Evolutionary conservation across 352 stramenopile genomes (phyloP), one percentile per base, ranked within the genome.

Genomic region (Pythium guiyangense): DNA sequence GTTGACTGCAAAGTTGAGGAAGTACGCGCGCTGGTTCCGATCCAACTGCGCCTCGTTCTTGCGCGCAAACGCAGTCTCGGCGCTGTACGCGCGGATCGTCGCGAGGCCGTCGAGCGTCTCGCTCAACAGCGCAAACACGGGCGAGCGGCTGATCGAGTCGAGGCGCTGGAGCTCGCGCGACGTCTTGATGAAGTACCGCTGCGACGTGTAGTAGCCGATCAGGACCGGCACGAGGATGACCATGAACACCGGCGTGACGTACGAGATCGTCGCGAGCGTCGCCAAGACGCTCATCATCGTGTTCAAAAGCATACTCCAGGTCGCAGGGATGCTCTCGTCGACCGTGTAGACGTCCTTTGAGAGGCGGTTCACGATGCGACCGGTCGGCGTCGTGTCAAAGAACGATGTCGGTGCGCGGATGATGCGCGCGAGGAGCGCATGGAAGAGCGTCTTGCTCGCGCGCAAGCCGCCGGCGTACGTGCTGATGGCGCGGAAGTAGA

Each of bases 21-120:
- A 90, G 54, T 86, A 90, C n/a, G 74, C 79, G 31, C 79, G 75
- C 57, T 88, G 73, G 66, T 91, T 87, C 26, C 70, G 67, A 43
- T 90, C 81, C 4, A 93, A 54, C 35, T 86, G 61, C 10, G 64
- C 49, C 48, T 84, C 63, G 54, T 84, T 88, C 53, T 75, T 80
- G 14, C 57, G 63, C 10, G 69, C 66, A 53, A 88, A 90, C 40
- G 81, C 66, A 20, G 66, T 57, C 45, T 86, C 77, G 4, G 68
- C 77, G 39, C 56, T 63, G 54, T 84, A 96, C 0, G 88, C 84
- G 60, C 96, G 88, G 37, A 99, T 98, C 3, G 92, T 99, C 2
- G 90, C 63, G 14, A 99, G 78, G 22, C 97, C 97, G 55, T 93
- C 86, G 9, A 99, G 70, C 31, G 84, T 98, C 73, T 99, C 96